Evolutionary conservation across 2,329 filamentous ascomycete genomes (phyloP), one percentile per base, ranked within the genome.

Genomic region (Alternaria triticimaculans): DNA sequence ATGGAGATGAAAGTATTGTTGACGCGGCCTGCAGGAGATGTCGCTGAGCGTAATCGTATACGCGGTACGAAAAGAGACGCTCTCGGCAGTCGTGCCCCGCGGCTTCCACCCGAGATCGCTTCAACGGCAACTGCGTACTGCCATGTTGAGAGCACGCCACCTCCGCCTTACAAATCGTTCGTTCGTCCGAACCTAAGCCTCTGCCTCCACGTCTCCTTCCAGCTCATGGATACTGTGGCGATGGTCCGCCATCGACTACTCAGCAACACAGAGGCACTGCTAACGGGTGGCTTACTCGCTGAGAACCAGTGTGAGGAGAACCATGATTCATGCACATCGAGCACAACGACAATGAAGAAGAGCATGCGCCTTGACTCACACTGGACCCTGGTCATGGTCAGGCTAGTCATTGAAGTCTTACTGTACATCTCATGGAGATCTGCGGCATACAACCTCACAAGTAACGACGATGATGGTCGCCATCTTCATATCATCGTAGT

Each of bases 21-120:
- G 50, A 60, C 58, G 58, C 43, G 43, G 58, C 50, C 57, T 26
- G 57, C 41, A 59, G 41, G 6, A n/a, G 25, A 44, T 23, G 28
- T 37, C 9, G 49, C 28, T 8, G 28, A 51, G 28, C 49, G 49
- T 51, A 51, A 15, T n/a, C 49, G 20, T 51, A 51, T 51, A 51
- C 49, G 28, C 20, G 0, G 49, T 55, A 55, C 21, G 51, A 55
- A 21, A 55, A 21, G n/a, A 26, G 3, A 26, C 51, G 15, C 7
- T 20, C n/a, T 28, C 53, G 33, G 33, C n/a, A 41, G 12, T 37
- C 6, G 9, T 5, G 14, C 9, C 37, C 49, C 12, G 49, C 49
- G 18, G 28, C 49, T 37, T 51, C 28, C 18, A 21, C 28, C 30
- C 20, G 5, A n/a, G 3, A 8, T 33, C 51, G 28, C 49, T 21